phyloP scores from a whole-genome alignment of 257 asterid genomes.

The Mitragyna speciosa region DNA sequence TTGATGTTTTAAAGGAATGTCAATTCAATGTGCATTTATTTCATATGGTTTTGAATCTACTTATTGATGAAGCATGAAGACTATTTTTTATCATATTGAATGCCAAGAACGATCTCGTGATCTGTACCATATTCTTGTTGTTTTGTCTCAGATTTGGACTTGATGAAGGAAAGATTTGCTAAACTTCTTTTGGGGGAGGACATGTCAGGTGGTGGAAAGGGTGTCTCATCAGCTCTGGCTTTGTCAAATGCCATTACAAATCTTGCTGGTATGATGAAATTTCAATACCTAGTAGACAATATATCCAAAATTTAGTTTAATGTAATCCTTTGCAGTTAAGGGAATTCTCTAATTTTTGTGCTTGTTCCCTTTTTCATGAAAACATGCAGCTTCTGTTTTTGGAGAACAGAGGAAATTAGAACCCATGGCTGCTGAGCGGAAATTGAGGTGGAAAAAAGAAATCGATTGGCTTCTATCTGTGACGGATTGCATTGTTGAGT shows the following conservation, averaged over 20 bases:
- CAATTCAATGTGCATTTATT: background rate
- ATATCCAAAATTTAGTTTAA: no score
- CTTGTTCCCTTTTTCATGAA: background rate
- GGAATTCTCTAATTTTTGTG: background rate
- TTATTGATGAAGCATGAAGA: background rate
- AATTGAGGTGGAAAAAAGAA: slow-evolving; percentile 80
- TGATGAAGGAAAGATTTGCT: slow-evolving; percentile 74
- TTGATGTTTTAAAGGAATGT: background rate
- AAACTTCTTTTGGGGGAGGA: slow-evolving; percentile 89
- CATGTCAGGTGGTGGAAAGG: slow-evolving; percentile 95
- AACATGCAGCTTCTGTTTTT: slow-evolving; percentile 69
- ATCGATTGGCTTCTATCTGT: slow-evolving; percentile 79
- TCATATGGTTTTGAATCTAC: background rate
- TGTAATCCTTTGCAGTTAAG: background rate
- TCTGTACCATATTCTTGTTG: background rate
- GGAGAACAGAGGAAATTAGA: slow-evolving; percentile 79
- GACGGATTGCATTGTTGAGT: slow-evolving; percentile 79
- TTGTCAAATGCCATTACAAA: slow-evolving; percentile 85
- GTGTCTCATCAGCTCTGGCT: slow-evolving; percentile 90
- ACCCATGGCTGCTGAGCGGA: slow-evolving; percentile 71
- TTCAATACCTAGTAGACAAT: background rate
- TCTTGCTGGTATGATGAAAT: slow-evolving; percentile 61
- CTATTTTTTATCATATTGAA: background rate
- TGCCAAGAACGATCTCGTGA: background rate
- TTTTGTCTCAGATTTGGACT: slow-evolving; percentile 52